phyloP scores from a whole-genome alignment of 352 stramenopile species.

The Peronospora destructor region DNA sequence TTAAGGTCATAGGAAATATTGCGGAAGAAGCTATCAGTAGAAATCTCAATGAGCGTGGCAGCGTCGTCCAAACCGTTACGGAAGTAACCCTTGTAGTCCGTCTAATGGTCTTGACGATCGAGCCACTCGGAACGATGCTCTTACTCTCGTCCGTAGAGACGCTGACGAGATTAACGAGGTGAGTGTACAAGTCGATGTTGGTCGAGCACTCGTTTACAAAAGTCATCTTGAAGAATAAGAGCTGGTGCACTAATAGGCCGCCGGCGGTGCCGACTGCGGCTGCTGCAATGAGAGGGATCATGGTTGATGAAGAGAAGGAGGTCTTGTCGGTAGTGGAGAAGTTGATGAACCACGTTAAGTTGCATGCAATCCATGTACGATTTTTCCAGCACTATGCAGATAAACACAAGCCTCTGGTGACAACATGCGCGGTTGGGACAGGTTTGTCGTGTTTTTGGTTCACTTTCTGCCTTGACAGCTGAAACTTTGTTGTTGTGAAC shows the following conservation, averaged over 20 bases:
- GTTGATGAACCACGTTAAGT: too few species aligned
- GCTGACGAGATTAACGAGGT: slow-evolving; percentile 38
- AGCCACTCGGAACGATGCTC: slow-evolving; percentile 33
- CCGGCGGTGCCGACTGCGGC: too few species aligned
- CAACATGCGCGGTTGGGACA: too few species aligned
- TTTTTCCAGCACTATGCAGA: too few species aligned
- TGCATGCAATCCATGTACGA: neutral
- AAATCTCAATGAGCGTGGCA: slow-evolving; percentile 59
- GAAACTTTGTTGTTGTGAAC: too few species aligned
- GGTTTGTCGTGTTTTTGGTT: too few species aligned
- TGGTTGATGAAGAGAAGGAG: too few species aligned
- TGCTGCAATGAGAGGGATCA: too few species aligned
- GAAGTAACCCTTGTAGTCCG: slow-evolving; percentile 68
- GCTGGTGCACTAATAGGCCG: too few species aligned
- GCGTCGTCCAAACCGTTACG: slow-evolving; percentile 50
- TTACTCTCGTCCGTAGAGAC: slow-evolving; percentile 44
- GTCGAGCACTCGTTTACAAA: slow-evolving; percentile 54
- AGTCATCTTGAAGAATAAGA: slow-evolving; percentile 36
- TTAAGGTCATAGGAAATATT: slow-evolving; percentile 67
- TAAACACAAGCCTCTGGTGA: too few species aligned
- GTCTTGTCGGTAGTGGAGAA: too few species aligned
- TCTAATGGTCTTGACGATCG: slow-evolving; percentile 31
- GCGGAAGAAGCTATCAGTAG: slow-evolving; percentile 47
- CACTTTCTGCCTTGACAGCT: too few species aligned
- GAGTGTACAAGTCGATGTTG: slow-evolving; percentile 51